Evolutionary conservation across 768 basidiomycete species (phyloP).

Genomic region (Chalciporus piperatus): DNA sequence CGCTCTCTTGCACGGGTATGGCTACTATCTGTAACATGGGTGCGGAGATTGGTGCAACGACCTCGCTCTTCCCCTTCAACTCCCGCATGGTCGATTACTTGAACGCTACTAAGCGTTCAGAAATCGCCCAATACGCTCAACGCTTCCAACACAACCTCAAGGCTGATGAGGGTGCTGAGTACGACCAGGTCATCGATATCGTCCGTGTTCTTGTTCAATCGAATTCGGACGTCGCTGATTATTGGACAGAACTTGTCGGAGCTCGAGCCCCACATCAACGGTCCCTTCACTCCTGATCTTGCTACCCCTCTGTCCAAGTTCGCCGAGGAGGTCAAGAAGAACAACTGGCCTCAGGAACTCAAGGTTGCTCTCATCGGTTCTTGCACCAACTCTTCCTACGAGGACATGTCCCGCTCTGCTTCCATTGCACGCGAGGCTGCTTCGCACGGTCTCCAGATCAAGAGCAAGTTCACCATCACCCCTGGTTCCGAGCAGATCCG

Average conservation of each 20-base stretch:
- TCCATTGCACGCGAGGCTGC: slow-evolving; percentile 89
- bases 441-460: slow-evolving; percentile 79
- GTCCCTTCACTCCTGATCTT: slow-evolving; percentile 99
- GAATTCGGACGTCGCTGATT: neutral
- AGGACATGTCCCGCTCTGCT: slow-evolving; percentile 98
- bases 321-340: slow-evolving; percentile 85
- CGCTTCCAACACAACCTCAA: slow-evolving; percentile 86
- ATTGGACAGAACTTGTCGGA: slow-evolving; percentile 78
- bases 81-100: slow-evolving; percentile 90
- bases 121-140: slow-evolving; percentile 87
- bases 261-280: slow-evolving; percentile 99
- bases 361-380: slow-evolving; percentile 98
- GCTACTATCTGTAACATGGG: slow-evolving; percentile 99
- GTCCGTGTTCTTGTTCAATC: slow-evolving; percentile 40
- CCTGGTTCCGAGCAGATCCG: slow-evolving; percentile 98
- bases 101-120: slow-evolving; percentile 87
- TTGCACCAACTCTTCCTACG: slow-evolving; percentile 99
- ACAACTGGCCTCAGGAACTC: slow-evolving; percentile 95
- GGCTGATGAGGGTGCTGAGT: slow-evolving; percentile 86
- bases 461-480: slow-evolving; percentile 97
- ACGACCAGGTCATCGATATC: slow-evolving; percentile 92
- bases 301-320: slow-evolving; percentile 98
- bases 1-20: slow-evolving; percentile 98
- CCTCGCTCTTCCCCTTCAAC: slow-evolving; percentile 99
- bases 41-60: slow-evolving; percentile 99